These are phyloP conservation scores for Zopfochytrium polystomum DNA, from an alignment of 371 early-diverging fungal genomes.

Conservation along the genomic window DNA sequence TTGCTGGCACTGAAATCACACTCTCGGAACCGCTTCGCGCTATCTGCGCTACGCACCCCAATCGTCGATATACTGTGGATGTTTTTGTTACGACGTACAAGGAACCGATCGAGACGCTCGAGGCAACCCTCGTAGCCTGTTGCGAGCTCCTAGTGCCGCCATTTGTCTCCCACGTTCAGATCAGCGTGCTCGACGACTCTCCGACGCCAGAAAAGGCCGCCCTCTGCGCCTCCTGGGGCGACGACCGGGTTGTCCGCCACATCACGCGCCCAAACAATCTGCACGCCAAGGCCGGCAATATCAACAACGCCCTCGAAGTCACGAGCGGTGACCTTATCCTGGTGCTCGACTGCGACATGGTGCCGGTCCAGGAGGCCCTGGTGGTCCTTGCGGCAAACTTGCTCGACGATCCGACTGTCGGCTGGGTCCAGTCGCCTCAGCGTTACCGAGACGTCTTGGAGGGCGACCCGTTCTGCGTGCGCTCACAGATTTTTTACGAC, in stretches of 20 bases:
- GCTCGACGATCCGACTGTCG: not conserved
- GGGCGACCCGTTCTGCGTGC: not conserved
- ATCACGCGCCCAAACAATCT: slow-evolving; percentile 8
- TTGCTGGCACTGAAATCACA: not conserved
- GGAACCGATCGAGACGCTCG: slow-evolving; percentile 8
- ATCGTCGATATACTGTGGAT: no score
- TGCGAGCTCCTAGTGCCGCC: not conserved
- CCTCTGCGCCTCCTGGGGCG: not conserved
- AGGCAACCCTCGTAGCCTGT: slow-evolving; percentile 1
- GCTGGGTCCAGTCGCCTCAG: slow-evolving; percentile 7
- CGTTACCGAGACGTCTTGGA: not conserved
- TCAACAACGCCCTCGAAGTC: slow-evolving; percentile 24
- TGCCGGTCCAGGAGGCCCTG: not conserved
- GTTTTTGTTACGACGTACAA: slow-evolving; percentile 14
- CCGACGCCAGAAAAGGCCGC: not conserved
- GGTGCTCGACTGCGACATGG: slow-evolving; percentile 28
- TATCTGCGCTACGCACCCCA: no score
- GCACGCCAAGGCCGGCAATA: slow-evolving; percentile 32
- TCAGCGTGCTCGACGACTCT: slow-evolving; percentile 5
- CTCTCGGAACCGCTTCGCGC: no score
- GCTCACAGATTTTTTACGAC: not conserved
- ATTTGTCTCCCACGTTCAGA: not conserved
- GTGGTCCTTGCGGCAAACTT: not conserved
- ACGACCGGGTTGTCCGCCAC: not conserved
- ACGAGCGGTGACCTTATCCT: slow-evolving; percentile 22